Evolutionary conservation across 2,329 filamentous ascomycete species (phyloP).

Genomic region (Diaporthe vaccinii): DNA sequence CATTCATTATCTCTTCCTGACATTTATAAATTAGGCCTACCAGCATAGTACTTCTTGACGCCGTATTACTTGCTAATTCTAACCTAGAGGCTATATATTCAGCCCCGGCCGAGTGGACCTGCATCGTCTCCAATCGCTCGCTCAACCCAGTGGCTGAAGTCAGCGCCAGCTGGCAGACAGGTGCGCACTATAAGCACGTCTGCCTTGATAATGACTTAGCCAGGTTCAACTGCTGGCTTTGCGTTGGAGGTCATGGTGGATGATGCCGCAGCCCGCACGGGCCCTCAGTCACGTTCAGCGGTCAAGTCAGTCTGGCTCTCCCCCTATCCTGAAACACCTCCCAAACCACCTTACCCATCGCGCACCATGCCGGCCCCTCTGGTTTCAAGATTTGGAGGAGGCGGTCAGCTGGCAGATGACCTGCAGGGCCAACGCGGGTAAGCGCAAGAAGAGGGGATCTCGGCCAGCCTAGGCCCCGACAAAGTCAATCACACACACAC

Average conservation of each 20-base stretch:
- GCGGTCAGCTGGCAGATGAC: constrained; percentile 20
- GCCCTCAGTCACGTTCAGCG: not conserved
- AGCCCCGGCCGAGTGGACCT: no score
- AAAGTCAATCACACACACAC: not conserved
- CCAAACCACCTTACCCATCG: constrained; percentile 30
- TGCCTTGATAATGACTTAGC: not conserved
- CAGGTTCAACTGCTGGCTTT: not conserved
- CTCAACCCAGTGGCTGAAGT: not conserved
- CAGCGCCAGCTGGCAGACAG: constrained; percentile 23
- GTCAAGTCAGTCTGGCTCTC: constrained; percentile 24
- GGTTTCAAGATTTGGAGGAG: constrained; percentile 24
- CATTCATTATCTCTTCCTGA: no score
- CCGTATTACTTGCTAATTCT: no score
- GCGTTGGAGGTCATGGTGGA: not conserved
- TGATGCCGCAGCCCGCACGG: constrained; percentile 9
- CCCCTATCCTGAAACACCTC: constrained; percentile 29
- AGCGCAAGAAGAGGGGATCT: not conserved
- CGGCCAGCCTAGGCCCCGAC: constrained; percentile 16
- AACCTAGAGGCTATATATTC: no score
- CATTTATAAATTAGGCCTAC: no score
- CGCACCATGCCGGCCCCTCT: constrained; percentile 19
- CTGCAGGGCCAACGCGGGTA: constrained; percentile 9
- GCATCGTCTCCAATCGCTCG: no score
- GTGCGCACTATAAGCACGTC: not conserved
- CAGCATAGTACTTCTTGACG: no score